Conservation (phyloP, 805 yeast genomes). For the Nakazawaea molendinolei region DNA sequence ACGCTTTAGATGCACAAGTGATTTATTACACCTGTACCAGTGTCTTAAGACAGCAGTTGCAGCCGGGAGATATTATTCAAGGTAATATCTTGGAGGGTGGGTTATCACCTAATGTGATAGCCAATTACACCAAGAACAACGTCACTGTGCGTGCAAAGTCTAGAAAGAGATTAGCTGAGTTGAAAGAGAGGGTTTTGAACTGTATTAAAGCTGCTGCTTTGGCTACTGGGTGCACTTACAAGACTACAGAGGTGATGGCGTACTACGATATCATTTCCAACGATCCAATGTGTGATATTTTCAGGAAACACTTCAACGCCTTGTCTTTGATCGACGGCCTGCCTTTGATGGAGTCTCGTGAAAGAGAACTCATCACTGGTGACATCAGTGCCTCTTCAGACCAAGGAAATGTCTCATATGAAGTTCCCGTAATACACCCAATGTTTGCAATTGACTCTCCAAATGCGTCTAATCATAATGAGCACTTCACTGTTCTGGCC, state of each 20-base stretch:
- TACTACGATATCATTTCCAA: conserved; percentile 18
- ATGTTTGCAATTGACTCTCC: conserved; percentile 16
- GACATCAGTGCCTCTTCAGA: conserved; percentile 19
- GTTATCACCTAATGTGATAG: conserved; percentile 20
- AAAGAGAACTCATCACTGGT: conserved; percentile 13
- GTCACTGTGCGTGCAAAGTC: conserved; percentile 16
- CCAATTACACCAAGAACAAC: conserved; percentile 18
- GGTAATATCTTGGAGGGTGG: conserved; percentile 20
- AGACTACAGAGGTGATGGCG: conserved; percentile 25
- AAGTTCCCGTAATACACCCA: conserved; percentile 19
- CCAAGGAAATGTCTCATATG: conserved; percentile 20
- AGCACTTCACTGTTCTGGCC: conserved; percentile 17
- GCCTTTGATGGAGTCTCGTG: conserved; percentile 3
- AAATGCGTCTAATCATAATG: conserved; percentile 17
- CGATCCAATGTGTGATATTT: conserved; percentile 15
- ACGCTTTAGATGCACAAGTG: conserved; percentile 24
- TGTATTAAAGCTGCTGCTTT: conserved; percentile 19
- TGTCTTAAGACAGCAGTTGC: conserved; percentile 22
- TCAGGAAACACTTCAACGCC: conserved; percentile 15
- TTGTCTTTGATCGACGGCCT: conserved; percentile 10
- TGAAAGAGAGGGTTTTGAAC: conserved; percentile 22
- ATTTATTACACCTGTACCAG: conserved; percentile 20
- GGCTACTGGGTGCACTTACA: conserved; percentile 27
- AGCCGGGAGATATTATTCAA: conserved; percentile 20
- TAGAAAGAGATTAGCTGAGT: conserved; percentile 16